Evolutionary conservation across 345 rosid species (phyloP).

Genomic region (Aethionema arabicum): DNA sequence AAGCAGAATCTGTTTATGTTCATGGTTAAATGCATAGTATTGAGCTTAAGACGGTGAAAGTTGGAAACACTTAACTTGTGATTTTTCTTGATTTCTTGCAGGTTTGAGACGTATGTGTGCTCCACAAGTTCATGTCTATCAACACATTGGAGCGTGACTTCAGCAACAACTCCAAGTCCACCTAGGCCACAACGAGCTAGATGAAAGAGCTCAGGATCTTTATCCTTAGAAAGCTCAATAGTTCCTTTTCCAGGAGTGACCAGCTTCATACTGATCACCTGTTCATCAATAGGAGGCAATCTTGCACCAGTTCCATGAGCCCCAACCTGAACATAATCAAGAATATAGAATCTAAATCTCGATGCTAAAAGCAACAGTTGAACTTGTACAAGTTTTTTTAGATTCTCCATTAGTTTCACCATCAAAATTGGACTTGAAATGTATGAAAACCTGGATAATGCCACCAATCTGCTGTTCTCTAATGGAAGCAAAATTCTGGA

Average conservation of each 20-base stretch:
- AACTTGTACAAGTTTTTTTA: too few species aligned
- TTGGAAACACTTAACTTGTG: conserved; percentile 58
- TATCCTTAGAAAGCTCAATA: conserved; percentile 77
- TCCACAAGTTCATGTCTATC: conserved; percentile 93
- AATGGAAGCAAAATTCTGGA: conserved; percentile 93
- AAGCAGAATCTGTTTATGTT: neutral
- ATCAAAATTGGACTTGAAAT: neutral
- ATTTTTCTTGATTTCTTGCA: conserved; percentile 81
- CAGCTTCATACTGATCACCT: conserved; percentile 83
- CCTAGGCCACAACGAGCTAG: conserved; percentile 95
- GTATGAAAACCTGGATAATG: conserved; percentile 73
- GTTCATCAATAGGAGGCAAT: conserved; percentile 95
- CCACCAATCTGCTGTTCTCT: conserved; percentile 99
- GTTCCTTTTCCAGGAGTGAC: conserved; percentile 97
- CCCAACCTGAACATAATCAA: conserved; percentile 59
- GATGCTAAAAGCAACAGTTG: neutral
- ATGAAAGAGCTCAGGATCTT: conserved; percentile 87
- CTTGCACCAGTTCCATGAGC: conserved; percentile 98
- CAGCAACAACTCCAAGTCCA: conserved; percentile 95
- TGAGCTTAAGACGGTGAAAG: conserved; percentile 9
- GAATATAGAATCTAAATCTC: conserved; percentile 1
- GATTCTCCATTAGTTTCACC: neutral
- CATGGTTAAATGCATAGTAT: neutral
- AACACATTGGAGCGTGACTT: conserved; percentile 91
- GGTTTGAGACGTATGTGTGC: conserved; percentile 71